Base-by-base conservation (phyloP, 768 basidiomycete genomes). In the Tulasnella sp. region DNA sequence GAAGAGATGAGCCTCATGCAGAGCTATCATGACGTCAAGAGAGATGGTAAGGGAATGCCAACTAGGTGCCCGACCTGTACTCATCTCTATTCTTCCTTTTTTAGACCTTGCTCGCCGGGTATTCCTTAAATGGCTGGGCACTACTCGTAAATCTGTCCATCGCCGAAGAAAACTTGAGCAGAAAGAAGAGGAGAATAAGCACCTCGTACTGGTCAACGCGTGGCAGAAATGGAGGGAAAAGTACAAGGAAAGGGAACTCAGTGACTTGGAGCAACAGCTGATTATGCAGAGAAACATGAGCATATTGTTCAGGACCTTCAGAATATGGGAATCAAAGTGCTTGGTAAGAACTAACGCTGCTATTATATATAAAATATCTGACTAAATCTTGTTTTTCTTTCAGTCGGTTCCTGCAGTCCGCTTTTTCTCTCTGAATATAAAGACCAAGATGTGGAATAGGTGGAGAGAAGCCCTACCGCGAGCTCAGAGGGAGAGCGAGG, bases 221-320 rank as follows among this genome's bases (percentile, higher is more conserved):
- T 89, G 85, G 85, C 82, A 86, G 48, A 79, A 69, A 59, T 91
- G 88, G 88, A 69, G 78, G 60, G 84, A 81, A 48, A 75, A 72
- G 25, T 86, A 77, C 62, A 72, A 69, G 56, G 76, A 81, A 45
- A 77, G 77, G 55, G 71, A 70, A 54, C 66, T 90, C 43, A 75
- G 74, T 34, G 27, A 45, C 37, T 53, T 81, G 79, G 79, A 81
- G 67, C 71, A 76, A 56, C 68, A 72, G 43, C 70, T 88, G 49
- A 63, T 75, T 27, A 55, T 76, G 33, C 77, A 78, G 52, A 73
- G 67, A 47, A 77, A 79, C 56, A 73, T 70, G 56, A 79, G 77
- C 59, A 59, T 76, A 15, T 64, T 83, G 56, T 78, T 75, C 65
- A 72, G 74, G n/a, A 74, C 78, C 2, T 88, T 87, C 59, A 71